Evolutionary conservation across 2,329 filamentous ascomycete species (phyloP), one percentile per base, ranked within the genome.

Genomic region (Rasamsonia emersonii): DNA sequence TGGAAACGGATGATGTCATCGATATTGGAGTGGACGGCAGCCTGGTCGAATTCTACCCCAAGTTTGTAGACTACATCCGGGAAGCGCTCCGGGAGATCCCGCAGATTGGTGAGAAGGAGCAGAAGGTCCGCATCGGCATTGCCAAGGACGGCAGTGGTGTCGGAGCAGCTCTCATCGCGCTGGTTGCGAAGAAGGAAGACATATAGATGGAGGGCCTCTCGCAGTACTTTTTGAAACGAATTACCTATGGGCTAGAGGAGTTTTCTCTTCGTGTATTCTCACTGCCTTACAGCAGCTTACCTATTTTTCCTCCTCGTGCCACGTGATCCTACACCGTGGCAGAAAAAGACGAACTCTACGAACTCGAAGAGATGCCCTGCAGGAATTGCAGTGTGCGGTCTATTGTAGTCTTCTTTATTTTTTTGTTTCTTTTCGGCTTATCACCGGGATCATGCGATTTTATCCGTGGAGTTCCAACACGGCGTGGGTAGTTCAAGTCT

Each of bases 91-190:
- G 77, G 30, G 77, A 75, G 35, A 77, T 94, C 32, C 73, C 85
- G 10, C 77, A 81, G 39, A 82, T 96, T 47, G 89, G 89, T 4
- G 64, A 69, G 27, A 86, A 88, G 8, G 86, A 93, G 43, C 81
- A 83, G 63, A 83, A 79, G 61, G 83, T 98, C 43, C 74, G 86
- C 36, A 95, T 98, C 50, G 91, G 89, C 14, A 91, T 96, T 51
- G 91, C 91, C 40, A 95, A 94, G 70, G 91, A 98, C 56, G 91
- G 91, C 28, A 91, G 83, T 42, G 91, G 86, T 41, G 84, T 94
- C n/a, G 91, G 91, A 32, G 91, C 91, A 3, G 91, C 91, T 24
- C 65, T 98, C 47, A 96, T 96, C 61, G 91, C 91, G 31, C 73
- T 95, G 30, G 83, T 95, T 17, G 89, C 89, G 1, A 82, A 82